Evolutionary conservation across 495 filamentous ascomycete species (phyloP).

Genomic region (Penicillium paradoxum): DNA sequence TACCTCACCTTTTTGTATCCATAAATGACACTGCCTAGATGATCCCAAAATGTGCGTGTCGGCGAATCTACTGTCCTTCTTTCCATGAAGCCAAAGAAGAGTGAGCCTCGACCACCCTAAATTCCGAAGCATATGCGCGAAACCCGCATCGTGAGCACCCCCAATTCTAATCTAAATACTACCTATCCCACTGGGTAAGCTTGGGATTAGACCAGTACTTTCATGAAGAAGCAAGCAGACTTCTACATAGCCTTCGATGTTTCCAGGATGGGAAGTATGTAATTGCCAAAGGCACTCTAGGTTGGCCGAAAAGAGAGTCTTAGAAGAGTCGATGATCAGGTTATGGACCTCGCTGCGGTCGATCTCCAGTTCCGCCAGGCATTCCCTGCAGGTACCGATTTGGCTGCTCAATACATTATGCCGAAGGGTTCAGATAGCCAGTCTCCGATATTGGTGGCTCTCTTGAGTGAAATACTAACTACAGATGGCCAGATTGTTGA

Average conservation of each 20-base stretch:
- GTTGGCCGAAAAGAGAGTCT: constrained; percentile 9
- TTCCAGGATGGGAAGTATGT: constrained; percentile 2
- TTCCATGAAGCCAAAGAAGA: too few species aligned
- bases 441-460: constrained; percentile 5
- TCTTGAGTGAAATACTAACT: constrained; percentile 2
- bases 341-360: constrained; percentile 6
- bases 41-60: too few species aligned
- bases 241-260: not conserved
- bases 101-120: too few species aligned
- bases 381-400: not conserved
- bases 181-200: not conserved
- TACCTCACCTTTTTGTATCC: too few species aligned
- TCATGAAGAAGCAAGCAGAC: not conserved
- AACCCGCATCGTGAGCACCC: too few species aligned
- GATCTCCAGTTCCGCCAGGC: constrained; percentile 1
- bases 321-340: constrained; percentile 5
- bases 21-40: too few species aligned
- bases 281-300: constrained; percentile 4
- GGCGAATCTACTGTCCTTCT: too few species aligned
- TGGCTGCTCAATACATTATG: not conserved
- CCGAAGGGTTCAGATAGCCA: not conserved
- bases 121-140: too few species aligned
- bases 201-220: not conserved
- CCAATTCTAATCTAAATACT: too few species aligned
- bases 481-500: not conserved